Percentiles rank a stretch among this genome's conserved stretches.
Evolutionary conservation across 2,329 filamentous ascomycete genomes (phyloP).

Genomic region (Fusarium lateritium): DNA sequence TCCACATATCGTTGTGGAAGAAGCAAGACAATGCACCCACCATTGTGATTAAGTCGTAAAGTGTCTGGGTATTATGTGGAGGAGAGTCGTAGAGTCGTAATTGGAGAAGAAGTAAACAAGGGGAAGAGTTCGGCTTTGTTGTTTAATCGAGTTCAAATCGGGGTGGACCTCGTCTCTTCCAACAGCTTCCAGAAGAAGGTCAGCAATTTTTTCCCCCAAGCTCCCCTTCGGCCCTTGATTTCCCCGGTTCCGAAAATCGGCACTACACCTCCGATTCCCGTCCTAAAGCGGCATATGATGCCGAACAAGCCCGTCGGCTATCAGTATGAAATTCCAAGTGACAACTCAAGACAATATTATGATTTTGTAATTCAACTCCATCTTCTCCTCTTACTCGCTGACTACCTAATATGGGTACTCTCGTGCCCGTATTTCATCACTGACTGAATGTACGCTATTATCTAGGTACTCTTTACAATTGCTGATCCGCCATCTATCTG

Average conservation of each 20-base stretch:
- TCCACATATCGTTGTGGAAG: background rate
- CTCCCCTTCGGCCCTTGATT: constrained; percentile 51
- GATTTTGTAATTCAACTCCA: constrained; percentile 23
- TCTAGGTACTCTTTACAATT: constrained; percentile 34
- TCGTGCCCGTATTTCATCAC: constrained; percentile 10
- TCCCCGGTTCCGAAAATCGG: constrained; percentile 52
- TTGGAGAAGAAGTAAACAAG: constrained; percentile 22
- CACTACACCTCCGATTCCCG: constrained; percentile 22
- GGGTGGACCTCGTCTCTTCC: constrained; percentile 55
- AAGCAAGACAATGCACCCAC: constrained; percentile 41
- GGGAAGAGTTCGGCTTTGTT: constrained; percentile 38
- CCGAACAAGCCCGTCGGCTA: constrained; percentile 11
- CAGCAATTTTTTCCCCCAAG: constrained; percentile 56
- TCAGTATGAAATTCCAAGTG: background rate
- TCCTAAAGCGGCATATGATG: constrained; percentile 20
- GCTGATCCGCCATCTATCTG: constrained; percentile 47
- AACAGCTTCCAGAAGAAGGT: constrained; percentile 59
- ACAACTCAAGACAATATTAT: constrained; percentile 1
- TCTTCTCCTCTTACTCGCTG: background rate
- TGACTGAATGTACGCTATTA: constrained; percentile 25
- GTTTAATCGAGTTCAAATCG: constrained; percentile 48
- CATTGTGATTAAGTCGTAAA: constrained; percentile 49
- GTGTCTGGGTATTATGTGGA: constrained; percentile 14
- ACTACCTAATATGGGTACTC: constrained; percentile 1
- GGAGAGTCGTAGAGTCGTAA: constrained; percentile 43